Conservation (phyloP, 2,329 filamentous ascomycete genomes). For the Xylariaceae sp. region DNA sequence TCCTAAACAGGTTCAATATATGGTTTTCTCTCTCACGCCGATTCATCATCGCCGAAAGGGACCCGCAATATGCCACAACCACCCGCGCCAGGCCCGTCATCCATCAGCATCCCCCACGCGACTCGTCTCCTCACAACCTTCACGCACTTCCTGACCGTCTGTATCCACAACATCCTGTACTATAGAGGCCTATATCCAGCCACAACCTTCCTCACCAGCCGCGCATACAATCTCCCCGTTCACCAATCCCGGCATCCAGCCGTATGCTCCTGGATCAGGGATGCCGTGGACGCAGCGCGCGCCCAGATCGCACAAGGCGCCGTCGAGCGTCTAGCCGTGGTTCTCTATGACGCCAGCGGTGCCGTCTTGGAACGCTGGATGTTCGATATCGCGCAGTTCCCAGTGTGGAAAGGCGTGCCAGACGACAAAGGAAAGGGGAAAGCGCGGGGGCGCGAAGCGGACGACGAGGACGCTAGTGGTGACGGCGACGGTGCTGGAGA, state of each 20-base stretch:
- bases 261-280: constrained; percentile 80
- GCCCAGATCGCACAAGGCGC: constrained; percentile 60
- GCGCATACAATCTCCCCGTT: constrained; percentile 79
- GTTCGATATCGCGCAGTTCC: constrained; percentile 54
- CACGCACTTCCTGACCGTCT: constrained; percentile 73
- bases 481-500: constrained; percentile 5
- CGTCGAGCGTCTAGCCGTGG: constrained; percentile 46
- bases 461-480: constrained; percentile 21
- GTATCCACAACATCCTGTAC: constrained; percentile 82
- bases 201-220: constrained; percentile 70
- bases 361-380: constrained; percentile 58
- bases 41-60: not conserved
- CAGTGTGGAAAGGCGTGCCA: constrained; percentile 39
- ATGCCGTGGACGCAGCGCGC: constrained; percentile 70
- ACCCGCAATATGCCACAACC: constrained; percentile 6
- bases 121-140: constrained; percentile 64
- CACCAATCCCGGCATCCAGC: constrained; percentile 81
- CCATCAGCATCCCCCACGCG: constrained; percentile 41
- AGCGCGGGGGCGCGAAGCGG: constrained; percentile 12
- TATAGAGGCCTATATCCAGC: constrained; percentile 75
- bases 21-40: not conserved
- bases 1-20: not conserved
- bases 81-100: constrained; percentile 13
- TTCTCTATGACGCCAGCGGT: constrained; percentile 38
- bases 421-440: constrained; percentile 22